Evolutionary conservation across 768 basidiomycete genomes (phyloP).

Genomic region (Trametes cinnabarina): DNA sequence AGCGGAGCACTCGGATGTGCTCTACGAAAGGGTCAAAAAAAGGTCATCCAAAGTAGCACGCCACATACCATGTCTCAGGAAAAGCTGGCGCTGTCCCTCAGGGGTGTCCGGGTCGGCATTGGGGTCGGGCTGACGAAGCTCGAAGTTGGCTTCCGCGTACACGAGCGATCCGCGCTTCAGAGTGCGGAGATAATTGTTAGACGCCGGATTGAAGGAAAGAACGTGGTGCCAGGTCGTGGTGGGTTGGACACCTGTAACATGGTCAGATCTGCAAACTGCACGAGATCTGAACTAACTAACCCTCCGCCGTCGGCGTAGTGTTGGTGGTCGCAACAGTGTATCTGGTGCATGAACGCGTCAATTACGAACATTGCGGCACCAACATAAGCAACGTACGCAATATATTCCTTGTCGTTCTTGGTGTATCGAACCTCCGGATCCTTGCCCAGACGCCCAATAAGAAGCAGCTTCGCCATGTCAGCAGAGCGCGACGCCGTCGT

Average conservation of each 20-base stretch:
- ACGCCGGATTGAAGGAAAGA: conserved; percentile 61
- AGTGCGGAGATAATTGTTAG: conserved; percentile 63
- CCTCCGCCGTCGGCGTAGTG: conserved; percentile 59
- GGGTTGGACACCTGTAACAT: conserved; percentile 44
- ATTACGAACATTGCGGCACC: no score
- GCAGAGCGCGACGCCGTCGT: conserved; percentile 50
- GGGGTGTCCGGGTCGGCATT: conserved; percentile 64
- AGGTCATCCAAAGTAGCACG: neutral
- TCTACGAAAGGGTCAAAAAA: conserved; percentile 40
- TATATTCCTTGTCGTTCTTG: conserved; percentile 75
- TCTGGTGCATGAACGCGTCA: conserved; percentile 34
- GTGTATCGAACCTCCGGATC: conserved; percentile 71
- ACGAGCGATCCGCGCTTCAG: conserved; percentile 72
- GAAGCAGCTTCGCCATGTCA: conserved; percentile 73
- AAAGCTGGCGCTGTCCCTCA: conserved; percentile 77
- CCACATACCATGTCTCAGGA: conserved; percentile 68
- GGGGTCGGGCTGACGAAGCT: conserved; percentile 69
- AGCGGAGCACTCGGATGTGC: conserved; percentile 46
- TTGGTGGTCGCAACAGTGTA: conserved; percentile 78
- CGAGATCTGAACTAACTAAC: conserved; percentile 24
- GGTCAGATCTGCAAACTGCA: neutral
- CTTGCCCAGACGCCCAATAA: conserved; percentile 70
- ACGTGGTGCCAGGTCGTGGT: conserved; percentile 75
- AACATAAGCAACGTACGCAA: conserved; percentile 55
- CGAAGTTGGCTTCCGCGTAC: conserved; percentile 77